Conservation (phyloP, 2,329 filamentous ascomycete genomes). For the Metarhizium anisopliae region DNA sequence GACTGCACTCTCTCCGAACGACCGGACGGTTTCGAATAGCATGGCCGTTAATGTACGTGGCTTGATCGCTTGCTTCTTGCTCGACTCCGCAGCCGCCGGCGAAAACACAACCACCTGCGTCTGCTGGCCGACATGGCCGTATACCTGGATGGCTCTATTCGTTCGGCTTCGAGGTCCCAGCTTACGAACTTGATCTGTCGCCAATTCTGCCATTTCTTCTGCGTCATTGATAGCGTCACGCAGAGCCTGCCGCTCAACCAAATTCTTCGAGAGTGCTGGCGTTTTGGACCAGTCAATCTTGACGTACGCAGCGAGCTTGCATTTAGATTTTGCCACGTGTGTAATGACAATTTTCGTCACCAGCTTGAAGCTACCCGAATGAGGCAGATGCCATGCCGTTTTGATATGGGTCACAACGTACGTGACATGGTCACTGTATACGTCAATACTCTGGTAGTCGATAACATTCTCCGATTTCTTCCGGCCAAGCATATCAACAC, state of each 20-base stretch:
- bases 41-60: conserved; percentile 57
- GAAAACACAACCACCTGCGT: conserved; percentile 54
- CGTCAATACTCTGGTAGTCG: conserved; percentile 81
- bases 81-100: conserved; percentile 35
- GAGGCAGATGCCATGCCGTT: conserved; percentile 76
- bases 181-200: conserved; percentile 68
- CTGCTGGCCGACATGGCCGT: conserved; percentile 64
- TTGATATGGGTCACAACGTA: conserved; percentile 56
- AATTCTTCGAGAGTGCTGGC: conserved; percentile 49
- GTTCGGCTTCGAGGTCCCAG: conserved; percentile 66
- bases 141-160: conserved; percentile 70
- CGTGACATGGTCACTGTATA: conserved; percentile 65
- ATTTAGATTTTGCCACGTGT: conserved; percentile 82
- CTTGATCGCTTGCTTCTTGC: conserved; percentile 51
- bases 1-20: conserved; percentile 64
- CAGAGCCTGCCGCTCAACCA: conserved; percentile 63
- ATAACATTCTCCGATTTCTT: conserved; percentile 53
- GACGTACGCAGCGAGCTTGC: conserved; percentile 81
- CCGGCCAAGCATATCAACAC: conserved; percentile 55
- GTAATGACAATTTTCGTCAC: conserved; percentile 91
- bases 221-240: conserved; percentile 66
- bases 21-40: conserved; percentile 62
- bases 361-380: conserved; percentile 68
- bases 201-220: conserved; percentile 64
- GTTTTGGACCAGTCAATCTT: conserved; percentile 78